Evolutionary conservation across 257 asterid species (phyloP), one percentile per base, ranked within the genome.

Genomic region (Solanum paucissectum): DNA sequence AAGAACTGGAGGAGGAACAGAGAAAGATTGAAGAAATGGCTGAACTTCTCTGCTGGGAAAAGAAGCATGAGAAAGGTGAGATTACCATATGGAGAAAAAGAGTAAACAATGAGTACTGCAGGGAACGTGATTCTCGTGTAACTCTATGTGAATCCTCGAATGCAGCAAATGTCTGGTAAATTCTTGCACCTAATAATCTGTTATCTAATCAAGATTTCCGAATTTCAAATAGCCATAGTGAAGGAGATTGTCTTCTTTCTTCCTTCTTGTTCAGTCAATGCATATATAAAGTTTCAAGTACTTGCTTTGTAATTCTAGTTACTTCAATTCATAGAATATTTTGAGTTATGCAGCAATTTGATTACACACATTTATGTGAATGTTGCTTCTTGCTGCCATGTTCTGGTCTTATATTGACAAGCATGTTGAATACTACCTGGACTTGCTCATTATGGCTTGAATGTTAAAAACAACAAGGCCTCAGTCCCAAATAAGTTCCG

Each of bases 1-100:
- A 90, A 60, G 92, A 91, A 16, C 88, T 91, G 40, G 89, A 90
- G 52, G 90, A 88, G 72, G 92, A 91, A 86, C 93, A 91, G 86
- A 87, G 81, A 75, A 88, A 76, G 75, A 91, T 91, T 52, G 92
- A 91, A 88, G 92, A 88, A 42, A 87, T 88, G 60, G 93, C 93
- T 29, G 86, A 88, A 86, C 77, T 34, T 79, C 93, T 91, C 76
- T 91, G 93, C 81, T 91, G 93, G 93, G 93, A 90, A 76, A 91
- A 91, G 89, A 90, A 81, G 68, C 86, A 87, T 9, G 92, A 90
- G 84, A 88, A 87, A 86, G 90, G 88, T 49, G 93, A 89, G 86
- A 90, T 89, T 71, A 91, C 91, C 62, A 89, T 91, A 55, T 91
- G 93, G 93, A 91, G 90, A 88, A 91, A 91, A 76, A 83, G 89